Base-by-base conservation (phyloP, 2,329 filamentous ascomycete genomes). In the Escovopsis sp. region DNA sequence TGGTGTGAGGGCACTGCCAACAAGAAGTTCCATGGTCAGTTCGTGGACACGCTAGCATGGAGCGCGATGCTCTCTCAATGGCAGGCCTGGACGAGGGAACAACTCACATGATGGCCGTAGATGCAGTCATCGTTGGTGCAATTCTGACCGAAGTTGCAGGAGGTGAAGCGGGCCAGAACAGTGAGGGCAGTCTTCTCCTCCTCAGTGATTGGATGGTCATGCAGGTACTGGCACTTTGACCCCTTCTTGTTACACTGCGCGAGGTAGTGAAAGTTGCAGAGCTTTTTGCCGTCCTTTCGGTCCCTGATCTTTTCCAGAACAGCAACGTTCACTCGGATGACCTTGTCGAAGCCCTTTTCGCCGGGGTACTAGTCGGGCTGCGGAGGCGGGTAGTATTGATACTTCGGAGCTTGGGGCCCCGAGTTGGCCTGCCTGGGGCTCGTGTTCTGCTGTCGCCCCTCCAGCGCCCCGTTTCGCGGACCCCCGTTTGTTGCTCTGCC, bases 261-360 rank as follows among this genome's bases (percentile, higher is more conserved):
- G 15, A 80, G 64, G 51, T 74, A 78, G 51, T 76, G 72, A 39
- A 75, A 75, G 54, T 79, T 79, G 62, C 75, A 80, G 7, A 77
- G 59, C 56, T 78, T 78, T 47, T 70, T 66, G 49, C 58, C 60
- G 30, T 69, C 69, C 43, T 68, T 70, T 45, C 73, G 64, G 52
- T 67, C 72, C 60, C 75, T 77, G 50, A 79, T 66, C 19, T 57
- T 63, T 12, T 78, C 73, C 45, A 78, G 55, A 7, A 65, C 65
- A 1, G 54, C 46, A 36, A 58, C 51, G 43, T 67, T 70, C 19
- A 72, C 61, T 2, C 57, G 56, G 28, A 78, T 68, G 2, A 68
- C 62, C 15, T 66, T 58, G 44, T 80, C 75, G 3, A 77, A 53
- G 2, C 75, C 75, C 28, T 73, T 71, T 6, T 59, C 59, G 3